Percentiles rank a stretch among this genome's conserved stretches.
Evolutionary conservation across 495 filamentous ascomycete genomes (phyloP).

Genomic region (Hypoxylon lienhwacheense): DNA sequence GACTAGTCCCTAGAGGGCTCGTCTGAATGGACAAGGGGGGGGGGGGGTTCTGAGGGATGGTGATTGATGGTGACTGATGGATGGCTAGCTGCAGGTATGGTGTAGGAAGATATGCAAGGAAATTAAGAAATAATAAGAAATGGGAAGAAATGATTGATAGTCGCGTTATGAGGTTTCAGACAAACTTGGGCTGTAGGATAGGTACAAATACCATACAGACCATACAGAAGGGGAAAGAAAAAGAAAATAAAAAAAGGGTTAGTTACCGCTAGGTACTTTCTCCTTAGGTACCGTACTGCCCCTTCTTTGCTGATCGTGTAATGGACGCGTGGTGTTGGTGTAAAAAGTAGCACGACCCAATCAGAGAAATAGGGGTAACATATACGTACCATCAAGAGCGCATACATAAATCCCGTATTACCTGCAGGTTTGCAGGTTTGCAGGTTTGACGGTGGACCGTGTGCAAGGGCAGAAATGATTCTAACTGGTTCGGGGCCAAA

Average conservation of each 20-base stretch:
- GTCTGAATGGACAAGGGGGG: slow-evolving; percentile 24
- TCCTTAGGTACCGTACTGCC: too few relatives aligned
- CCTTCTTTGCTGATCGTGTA: too few relatives aligned
- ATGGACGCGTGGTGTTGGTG: slow-evolving; percentile 36
- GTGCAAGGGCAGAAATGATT: slow-evolving; percentile 24
- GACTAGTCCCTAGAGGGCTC: slow-evolving; percentile 22
- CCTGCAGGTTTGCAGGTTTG: slow-evolving; percentile 18
- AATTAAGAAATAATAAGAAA: slow-evolving; percentile 18
- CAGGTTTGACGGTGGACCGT: slow-evolving; percentile 12
- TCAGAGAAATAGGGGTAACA: slow-evolving; percentile 21
- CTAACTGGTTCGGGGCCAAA: slow-evolving; percentile 23
- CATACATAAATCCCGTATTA: too few relatives aligned
- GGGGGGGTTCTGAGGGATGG: too few relatives aligned
- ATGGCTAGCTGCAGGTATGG: slow-evolving; percentile 25
- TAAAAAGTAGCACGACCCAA: slow-evolving; percentile 19
- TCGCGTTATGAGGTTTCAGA: slow-evolving; percentile 40
- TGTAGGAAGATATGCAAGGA: slow-evolving; percentile 25
- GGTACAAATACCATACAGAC: background rate
- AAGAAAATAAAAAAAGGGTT: too few relatives aligned
- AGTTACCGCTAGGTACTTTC: background rate
- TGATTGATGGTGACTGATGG: too few relatives aligned
- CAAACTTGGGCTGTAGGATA: slow-evolving; percentile 25
- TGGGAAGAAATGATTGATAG: slow-evolving; percentile 33
- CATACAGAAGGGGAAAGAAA: too few relatives aligned
- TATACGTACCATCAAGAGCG: slow-evolving; percentile 8